Evolutionary conservation across 257 asterid species (phyloP).

Genomic region (Anisodus tanguticus): DNA sequence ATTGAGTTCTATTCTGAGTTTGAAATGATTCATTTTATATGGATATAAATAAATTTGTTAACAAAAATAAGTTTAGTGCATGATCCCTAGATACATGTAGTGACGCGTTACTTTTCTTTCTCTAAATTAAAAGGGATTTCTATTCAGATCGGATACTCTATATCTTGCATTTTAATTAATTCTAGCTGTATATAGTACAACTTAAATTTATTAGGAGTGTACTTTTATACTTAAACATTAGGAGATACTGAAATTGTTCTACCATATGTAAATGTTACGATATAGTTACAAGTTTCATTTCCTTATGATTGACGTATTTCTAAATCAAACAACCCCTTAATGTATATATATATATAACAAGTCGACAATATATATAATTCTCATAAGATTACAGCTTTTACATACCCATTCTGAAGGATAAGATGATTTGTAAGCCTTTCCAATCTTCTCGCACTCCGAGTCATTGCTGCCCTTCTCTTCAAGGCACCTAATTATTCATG

Average conservation of each 20-base stretch:
- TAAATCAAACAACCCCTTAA: too few species aligned
- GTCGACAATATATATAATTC: too few species aligned
- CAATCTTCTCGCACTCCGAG: constrained; percentile 48
- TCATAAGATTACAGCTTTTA: not conserved
- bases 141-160: not conserved
- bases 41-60: not conserved
- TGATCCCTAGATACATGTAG: not conserved
- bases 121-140: not conserved
- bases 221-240: not conserved
- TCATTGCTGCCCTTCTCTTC: constrained; percentile 48
- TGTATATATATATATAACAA: too few species aligned
- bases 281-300: not conserved
- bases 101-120: not conserved
- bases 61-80: not conserved
- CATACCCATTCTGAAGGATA: constrained; percentile 39
- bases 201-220: not conserved
- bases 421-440: constrained; percentile 29
- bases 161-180: constrained; percentile 19
- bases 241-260: not conserved
- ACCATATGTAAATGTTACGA: not conserved
- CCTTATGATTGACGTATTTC: not conserved
- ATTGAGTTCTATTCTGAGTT: constrained; percentile 2
- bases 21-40: not conserved
- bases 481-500: constrained; percentile 42
- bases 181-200: not conserved